Conservation (phyloP, 352 stramenopile genomes). For the Blastocystis sp. region DNA sequence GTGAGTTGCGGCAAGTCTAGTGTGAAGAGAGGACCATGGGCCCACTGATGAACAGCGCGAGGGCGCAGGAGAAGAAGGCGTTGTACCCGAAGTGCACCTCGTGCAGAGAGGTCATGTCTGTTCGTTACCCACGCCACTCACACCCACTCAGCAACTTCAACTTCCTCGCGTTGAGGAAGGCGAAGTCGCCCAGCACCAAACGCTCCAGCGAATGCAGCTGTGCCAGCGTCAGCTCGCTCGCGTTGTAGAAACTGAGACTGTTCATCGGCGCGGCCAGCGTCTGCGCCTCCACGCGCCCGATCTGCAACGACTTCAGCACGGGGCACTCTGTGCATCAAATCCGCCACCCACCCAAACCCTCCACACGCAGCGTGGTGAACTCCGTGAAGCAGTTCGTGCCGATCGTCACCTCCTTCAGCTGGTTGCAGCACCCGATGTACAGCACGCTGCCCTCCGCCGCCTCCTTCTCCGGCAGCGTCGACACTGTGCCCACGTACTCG, state of each 20-base stretch:
- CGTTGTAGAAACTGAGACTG: neutral
- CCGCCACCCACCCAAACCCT: neutral
- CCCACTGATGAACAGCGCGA: neutral
- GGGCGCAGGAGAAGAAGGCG: neutral
- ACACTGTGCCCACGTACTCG: neutral
- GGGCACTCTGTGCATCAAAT: neutral
- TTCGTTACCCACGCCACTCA: neutral
- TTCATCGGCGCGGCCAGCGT: neutral
- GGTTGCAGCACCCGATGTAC: neutral
- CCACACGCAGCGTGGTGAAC: neutral
- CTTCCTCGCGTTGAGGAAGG: neutral
- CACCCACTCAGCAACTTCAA: neutral
- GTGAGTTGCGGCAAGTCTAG: slow-evolving; percentile 1
- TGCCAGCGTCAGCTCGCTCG: neutral
- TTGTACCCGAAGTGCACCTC: neutral
- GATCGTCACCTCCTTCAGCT: neutral
- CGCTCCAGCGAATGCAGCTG: neutral
- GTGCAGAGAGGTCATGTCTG: slow-evolving; percentile 9
- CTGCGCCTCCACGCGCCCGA: neutral
- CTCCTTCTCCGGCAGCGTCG: neutral
- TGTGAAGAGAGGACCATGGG: neutral
- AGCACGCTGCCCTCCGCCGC: neutral
- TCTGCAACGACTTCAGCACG: neutral
- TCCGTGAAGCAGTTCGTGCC: slow-evolving; percentile 34
- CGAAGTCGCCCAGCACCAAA: slow-evolving; percentile 3